Base-by-base conservation (phyloP, 495 filamentous ascomycete genomes). In the Hyaloscypha variabilis region DNA sequence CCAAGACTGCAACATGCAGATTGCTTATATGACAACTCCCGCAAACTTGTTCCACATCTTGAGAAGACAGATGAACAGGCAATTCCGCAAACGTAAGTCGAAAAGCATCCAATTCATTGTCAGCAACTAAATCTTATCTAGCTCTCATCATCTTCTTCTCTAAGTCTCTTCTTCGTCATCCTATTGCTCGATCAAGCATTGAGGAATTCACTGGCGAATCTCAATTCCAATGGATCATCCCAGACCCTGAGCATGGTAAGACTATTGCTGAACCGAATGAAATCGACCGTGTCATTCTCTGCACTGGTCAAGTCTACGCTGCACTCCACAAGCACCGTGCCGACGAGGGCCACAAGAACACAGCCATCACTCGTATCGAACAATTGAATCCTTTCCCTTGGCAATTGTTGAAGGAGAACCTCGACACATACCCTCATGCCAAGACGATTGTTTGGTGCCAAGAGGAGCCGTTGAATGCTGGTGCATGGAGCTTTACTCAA, bases 1-100 rank as follows among this genome's bases (percentile, higher is more conserved):
- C 82, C 95, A 99, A 80, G 95, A 99, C 80, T 96, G 91, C 84
- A 99, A 99, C 80, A 97, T 99, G 93, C 95, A 99, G 83, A 89
- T 99, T 76, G 91, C 87, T 63, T 96, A 91, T 85, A 91, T 94
- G 89, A 99, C 94, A 26, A 88, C 85, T 24, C 95, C 95, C 39
- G 81, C 95, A 63, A 99, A 99, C 80, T 74, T 94, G 74, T 99
- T 99, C 89, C 95, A 99, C 81, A 88, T 97, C 70, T 85, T 99
- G 64, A 89, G 95, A 76, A 85, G 95, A 77, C 95, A 99, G 82
- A 97, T 99, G 87, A 93, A 98, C 84, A 85, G 95, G 64, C 95
- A 99, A 79, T 99, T 99, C 90, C 87, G 95, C 76, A 99, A 99
- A 82, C 95, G 92, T 95, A 87, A 83, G 91, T 86, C 3, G 3